Conservation (phyloP, 768 basidiomycete genomes). For the Dioszegia aurantiaca region DNA sequence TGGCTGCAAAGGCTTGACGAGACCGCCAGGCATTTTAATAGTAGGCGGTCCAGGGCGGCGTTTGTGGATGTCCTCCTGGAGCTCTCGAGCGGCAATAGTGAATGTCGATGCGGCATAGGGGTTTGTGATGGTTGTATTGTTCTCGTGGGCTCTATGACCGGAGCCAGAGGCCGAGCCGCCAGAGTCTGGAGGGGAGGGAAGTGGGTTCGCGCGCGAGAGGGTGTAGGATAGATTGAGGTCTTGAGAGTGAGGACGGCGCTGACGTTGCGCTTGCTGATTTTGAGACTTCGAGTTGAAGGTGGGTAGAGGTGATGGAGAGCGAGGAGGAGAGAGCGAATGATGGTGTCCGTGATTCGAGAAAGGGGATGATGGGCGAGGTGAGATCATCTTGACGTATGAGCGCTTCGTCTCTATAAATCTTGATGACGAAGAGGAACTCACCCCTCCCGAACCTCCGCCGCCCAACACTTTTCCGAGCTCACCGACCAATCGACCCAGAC, state of each 20-base stretch:
- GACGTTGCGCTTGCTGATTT: constrained; percentile 30
- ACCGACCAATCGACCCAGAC: constrained; percentile 45
- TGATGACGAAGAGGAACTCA: too few relatives aligned
- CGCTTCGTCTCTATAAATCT: too few relatives aligned
- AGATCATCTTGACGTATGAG: constrained; percentile 19
- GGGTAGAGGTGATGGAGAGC: constrained; percentile 38
- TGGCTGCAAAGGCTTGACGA: neutral
- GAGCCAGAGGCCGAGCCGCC: constrained; percentile 17
- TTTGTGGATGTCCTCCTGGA: constrained; percentile 15
- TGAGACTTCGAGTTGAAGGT: constrained; percentile 20
- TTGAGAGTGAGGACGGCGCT: constrained; percentile 30
- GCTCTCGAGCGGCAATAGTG: constrained; percentile 8
- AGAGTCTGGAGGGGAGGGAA: constrained; percentile 35
- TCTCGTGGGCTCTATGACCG: neutral
- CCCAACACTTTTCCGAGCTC: constrained; percentile 45
- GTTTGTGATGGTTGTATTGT: constrained; percentile 8
- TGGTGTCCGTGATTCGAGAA: constrained; percentile 28
- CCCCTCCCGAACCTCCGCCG: constrained; percentile 22
- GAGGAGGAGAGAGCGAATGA: constrained; percentile 33
- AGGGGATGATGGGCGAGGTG: constrained; percentile 39
- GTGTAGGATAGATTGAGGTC: constrained; percentile 37
- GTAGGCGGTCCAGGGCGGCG: neutral
- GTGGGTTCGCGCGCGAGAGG: constrained; percentile 32
- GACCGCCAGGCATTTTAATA: neutral
- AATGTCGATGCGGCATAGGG: constrained; percentile 6